A percentile compares a stretch with the other conserved stretches of the same genome.
Conservation (phyloP, 805 yeast genomes). For the Tetrapisispora arboricola region DNA sequence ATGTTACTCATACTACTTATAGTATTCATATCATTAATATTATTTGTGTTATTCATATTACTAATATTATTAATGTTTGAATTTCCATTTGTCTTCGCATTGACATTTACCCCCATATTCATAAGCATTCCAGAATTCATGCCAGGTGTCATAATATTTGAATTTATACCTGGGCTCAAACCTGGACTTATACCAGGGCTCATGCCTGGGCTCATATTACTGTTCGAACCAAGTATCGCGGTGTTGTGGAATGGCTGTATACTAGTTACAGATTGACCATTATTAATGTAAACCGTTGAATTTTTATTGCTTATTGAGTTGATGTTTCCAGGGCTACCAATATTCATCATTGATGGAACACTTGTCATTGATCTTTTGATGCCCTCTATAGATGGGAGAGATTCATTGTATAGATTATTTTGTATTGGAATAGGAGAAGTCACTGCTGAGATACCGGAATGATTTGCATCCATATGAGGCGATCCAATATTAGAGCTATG, state of each 20-base stretch:
- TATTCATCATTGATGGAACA: not conserved
- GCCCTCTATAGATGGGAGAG: not conserved
- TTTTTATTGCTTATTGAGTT: not conserved
- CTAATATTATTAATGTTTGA: too few species aligned
- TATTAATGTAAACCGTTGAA: not conserved
- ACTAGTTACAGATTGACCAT: not conserved
- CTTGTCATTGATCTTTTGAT: not conserved
- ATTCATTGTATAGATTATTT: not conserved
- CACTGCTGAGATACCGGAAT: not conserved
- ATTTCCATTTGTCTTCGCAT: too few species aligned
- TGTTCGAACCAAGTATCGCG: not conserved
- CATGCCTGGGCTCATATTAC: not conserved
- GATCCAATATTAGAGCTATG: constrained; percentile 6
- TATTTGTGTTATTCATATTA: too few species aligned
- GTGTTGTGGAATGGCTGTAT: not conserved
- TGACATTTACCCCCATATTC: not conserved
- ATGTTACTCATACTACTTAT: too few species aligned
- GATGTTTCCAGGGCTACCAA: not conserved
- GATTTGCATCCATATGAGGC: not conserved
- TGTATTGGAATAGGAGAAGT: not conserved
- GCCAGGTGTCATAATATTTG: not conserved
- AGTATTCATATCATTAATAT: too few species aligned
- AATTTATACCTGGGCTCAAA: not conserved
- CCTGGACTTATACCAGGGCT: not conserved
- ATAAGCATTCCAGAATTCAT: not conserved